Percentiles rank a stretch among this genome's conserved stretches.
Conservation (phyloP, 2,329 filamentous ascomycete genomes). For the Aspergillus aculeatinus region DNA sequence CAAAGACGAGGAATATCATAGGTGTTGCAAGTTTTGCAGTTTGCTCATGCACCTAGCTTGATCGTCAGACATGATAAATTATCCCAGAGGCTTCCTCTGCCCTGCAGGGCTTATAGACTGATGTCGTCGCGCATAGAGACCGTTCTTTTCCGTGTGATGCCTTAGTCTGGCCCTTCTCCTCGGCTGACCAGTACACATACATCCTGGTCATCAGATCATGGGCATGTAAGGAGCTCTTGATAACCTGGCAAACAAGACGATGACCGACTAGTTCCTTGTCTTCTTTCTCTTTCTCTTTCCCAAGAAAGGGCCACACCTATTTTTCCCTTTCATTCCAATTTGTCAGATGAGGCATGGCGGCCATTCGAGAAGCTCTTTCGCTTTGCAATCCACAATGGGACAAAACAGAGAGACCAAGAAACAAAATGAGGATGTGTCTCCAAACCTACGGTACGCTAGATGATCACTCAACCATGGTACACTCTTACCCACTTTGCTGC, state of each 20-base stretch:
- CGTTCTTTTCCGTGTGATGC: background rate
- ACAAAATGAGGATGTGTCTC: constrained; percentile 5
- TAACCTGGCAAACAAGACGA: background rate
- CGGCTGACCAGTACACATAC: background rate
- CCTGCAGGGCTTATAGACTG: background rate
- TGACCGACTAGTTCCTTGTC: background rate
- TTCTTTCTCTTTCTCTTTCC: background rate
- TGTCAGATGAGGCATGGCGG: no score
- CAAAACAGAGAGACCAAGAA: background rate
- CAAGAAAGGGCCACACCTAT: no score
- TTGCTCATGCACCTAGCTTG: background rate
- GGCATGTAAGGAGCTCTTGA: constrained; percentile 9
- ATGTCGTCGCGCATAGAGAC: background rate
- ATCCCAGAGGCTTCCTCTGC: background rate
- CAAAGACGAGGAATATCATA: background rate
- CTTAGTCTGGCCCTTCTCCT: background rate
- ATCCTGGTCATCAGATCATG: constrained; percentile 6
- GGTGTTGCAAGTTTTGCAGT: background rate
- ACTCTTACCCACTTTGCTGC: background rate
- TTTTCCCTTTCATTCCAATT: no score
- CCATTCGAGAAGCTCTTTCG: background rate
- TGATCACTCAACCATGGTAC: constrained; percentile 19
- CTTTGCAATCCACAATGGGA: background rate
- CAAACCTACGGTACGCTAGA: constrained; percentile 23
- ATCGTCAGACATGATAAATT: no score